These are phyloP conservation scores for Coniochaeta ligniaria DNA, from an alignment of 2,329 filamentous ascomycete genomes.

Conservation along the genomic window DNA sequence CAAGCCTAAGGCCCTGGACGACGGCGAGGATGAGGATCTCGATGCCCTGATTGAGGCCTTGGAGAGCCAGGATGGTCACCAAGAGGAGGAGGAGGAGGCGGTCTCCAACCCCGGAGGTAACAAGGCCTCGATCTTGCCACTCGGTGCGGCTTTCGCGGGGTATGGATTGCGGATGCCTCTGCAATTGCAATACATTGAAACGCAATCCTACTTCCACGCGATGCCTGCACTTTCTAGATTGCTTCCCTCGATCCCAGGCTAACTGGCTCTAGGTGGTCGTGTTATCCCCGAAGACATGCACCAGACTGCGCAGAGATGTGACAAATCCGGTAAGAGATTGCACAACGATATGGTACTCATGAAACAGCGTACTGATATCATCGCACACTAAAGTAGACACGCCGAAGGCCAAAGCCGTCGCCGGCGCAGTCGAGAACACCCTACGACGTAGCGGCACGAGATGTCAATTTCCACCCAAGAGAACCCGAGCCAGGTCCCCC, in stretches of 20 bases:
- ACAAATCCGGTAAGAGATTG: no score
- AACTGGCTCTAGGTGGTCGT: conserved; percentile 31
- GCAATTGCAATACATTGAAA: background rate
- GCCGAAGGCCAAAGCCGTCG: no score
- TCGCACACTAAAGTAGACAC: no score
- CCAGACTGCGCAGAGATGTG: no score
- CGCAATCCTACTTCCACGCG: background rate
- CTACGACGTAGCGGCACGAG: no score
- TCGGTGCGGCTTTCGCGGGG: background rate
- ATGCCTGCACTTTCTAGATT: background rate
- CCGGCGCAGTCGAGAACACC: no score
- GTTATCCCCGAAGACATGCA: conserved; percentile 52
- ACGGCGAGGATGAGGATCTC: conserved; percentile 77
- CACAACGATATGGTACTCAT: no score
- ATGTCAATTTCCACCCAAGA: no score
- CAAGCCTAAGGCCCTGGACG: conserved; percentile 39
- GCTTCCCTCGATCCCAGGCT: background rate
- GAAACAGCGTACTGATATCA: no score
- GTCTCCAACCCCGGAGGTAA: background rate
- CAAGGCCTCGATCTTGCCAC: background rate
- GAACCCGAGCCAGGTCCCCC: no score
- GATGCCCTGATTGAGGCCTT: conserved; percentile 83
- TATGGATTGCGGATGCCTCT: background rate
- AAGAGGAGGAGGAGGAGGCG: conserved; percentile 23
- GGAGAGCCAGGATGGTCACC: conserved; percentile 70